Conservation (phyloP, 1,284 basidiomycete genomes). For the Chalciporus sp. region DNA sequence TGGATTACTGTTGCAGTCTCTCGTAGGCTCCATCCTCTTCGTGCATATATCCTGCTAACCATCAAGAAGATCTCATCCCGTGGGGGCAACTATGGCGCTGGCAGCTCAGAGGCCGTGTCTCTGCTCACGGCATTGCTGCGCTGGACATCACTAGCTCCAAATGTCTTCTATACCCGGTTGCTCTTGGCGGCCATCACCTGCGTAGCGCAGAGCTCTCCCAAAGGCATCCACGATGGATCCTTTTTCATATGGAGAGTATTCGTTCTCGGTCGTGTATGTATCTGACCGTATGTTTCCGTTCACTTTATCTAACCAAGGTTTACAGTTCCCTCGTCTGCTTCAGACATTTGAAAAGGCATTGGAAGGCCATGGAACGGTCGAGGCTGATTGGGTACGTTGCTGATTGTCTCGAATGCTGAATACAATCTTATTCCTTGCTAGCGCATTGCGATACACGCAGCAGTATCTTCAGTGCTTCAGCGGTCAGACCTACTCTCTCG, state of each 20-base stretch:
- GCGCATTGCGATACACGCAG: slow-evolving; percentile 59
- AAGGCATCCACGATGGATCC: slow-evolving; percentile 34
- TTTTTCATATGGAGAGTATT: slow-evolving; percentile 67
- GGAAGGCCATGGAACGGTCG: slow-evolving; percentile 50
- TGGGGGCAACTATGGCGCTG: slow-evolving; percentile 63
- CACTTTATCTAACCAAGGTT: slow-evolving; percentile 4
- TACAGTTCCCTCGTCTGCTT: slow-evolving; percentile 64
- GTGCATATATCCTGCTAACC: slow-evolving; percentile 7
- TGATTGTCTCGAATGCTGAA: background rate
- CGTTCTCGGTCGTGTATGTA: slow-evolving; percentile 64
- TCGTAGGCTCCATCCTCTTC: slow-evolving; percentile 44
- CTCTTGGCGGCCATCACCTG: slow-evolving; percentile 62
- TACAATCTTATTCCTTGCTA: slow-evolving; percentile 32
- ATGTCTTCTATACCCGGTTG: slow-evolving; percentile 69
- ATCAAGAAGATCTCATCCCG: slow-evolving; percentile 55
- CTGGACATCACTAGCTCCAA: slow-evolving; percentile 67
- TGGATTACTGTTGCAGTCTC: slow-evolving; percentile 56
- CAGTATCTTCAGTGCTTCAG: slow-evolving; percentile 50
- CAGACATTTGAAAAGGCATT: slow-evolving; percentile 54
- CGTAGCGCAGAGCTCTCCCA: slow-evolving; percentile 52
- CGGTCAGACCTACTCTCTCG: slow-evolving; percentile 52
- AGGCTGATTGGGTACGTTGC: slow-evolving; percentile 58
- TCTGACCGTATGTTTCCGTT: slow-evolving; percentile 2
- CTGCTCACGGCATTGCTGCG: slow-evolving; percentile 60
- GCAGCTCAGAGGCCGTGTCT: slow-evolving; percentile 56